phyloP scores from a whole-genome alignment of 352 stramenopile species.

The Phytophthora colocasiae region DNA sequence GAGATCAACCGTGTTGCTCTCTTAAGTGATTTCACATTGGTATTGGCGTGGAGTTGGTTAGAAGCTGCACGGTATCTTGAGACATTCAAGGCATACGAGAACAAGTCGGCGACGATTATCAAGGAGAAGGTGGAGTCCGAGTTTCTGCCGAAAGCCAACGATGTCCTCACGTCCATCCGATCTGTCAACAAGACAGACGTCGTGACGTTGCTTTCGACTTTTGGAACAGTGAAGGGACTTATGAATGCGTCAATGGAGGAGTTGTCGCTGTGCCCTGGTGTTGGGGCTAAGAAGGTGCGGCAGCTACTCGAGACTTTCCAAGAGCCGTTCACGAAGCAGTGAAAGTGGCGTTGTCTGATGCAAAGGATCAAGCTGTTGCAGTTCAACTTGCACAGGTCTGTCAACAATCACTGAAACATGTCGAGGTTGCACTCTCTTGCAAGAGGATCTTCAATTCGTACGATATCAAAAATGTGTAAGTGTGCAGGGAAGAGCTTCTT shows the following conservation, averaged over 20 bases:
- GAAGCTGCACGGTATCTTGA: slow-evolving; percentile 97
- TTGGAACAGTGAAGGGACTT: slow-evolving; percentile 88
- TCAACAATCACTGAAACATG: slow-evolving; percentile 34
- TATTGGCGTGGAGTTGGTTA: slow-evolving; percentile 94
- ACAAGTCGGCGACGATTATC: slow-evolving; percentile 95
- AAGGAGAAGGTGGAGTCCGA: slow-evolving; percentile 94
- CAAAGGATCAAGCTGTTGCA: too few relatives aligned
- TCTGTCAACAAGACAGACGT: slow-evolving; percentile 98
- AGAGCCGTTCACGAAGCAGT: slow-evolving; percentile 90
- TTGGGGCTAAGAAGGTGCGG: slow-evolving; percentile 96
- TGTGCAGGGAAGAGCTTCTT: neutral
- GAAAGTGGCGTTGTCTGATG: neutral
- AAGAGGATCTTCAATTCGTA: slow-evolving; percentile 20
- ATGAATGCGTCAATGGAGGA: slow-evolving; percentile 94
- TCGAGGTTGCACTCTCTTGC: slow-evolving; percentile 6
- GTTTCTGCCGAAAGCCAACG: slow-evolving; percentile 91
- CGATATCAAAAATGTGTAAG: slow-evolving; percentile 21
- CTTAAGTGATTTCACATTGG: slow-evolving; percentile 92
- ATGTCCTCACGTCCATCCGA: slow-evolving; percentile 91
- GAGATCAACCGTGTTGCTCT: slow-evolving; percentile 95
- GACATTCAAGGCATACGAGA: slow-evolving; percentile 96
- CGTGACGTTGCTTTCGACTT: slow-evolving; percentile 92
- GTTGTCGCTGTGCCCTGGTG: slow-evolving; percentile 92
- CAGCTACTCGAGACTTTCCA: slow-evolving; percentile 95
- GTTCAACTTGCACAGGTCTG: slow-evolving; percentile 11